Evolutionary conservation across 306 rosid species (phyloP).

Genomic region (Canavalia gladiata): DNA sequence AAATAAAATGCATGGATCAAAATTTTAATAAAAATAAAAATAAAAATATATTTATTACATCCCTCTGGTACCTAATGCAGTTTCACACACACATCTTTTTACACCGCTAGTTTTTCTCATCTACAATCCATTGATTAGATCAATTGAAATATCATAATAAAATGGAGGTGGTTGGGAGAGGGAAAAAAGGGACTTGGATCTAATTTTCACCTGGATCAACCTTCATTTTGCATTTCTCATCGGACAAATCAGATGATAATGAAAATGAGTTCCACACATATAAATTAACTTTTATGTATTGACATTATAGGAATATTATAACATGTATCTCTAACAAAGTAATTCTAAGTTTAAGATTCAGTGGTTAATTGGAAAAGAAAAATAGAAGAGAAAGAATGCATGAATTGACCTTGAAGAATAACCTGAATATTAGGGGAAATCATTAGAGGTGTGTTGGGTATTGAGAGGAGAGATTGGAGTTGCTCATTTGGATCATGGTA

Average conservation of each 20-base stretch:
- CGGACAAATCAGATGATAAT: not conserved
- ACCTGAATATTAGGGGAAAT: not conserved
- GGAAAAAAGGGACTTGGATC: no score
- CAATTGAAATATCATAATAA: not conserved
- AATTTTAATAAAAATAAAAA: no score
- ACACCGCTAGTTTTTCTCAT: not conserved
- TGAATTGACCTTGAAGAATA: not conserved
- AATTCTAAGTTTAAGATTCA: not conserved
- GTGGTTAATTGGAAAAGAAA: not conserved
- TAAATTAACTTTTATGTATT: not conserved
- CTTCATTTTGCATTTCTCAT: slow-evolving; percentile 3
- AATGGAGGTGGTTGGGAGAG: not conserved
- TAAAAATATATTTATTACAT: no score
- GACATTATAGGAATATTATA: no score
- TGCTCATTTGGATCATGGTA: no score
- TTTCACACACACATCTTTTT: not conserved
- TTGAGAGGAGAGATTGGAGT: not conserved
- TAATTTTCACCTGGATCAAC: no score
- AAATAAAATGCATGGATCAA: no score
- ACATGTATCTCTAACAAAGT: not conserved
- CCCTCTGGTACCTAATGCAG: not conserved
- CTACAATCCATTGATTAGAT: not conserved
- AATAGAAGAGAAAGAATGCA: not conserved
- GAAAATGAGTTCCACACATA: not conserved
- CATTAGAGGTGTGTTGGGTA: not conserved